These are phyloP conservation scores for Biscogniauxia mediterranea DNA, from an alignment of 2,329 filamentous ascomycete species.

Conservation along the genomic window DNA sequence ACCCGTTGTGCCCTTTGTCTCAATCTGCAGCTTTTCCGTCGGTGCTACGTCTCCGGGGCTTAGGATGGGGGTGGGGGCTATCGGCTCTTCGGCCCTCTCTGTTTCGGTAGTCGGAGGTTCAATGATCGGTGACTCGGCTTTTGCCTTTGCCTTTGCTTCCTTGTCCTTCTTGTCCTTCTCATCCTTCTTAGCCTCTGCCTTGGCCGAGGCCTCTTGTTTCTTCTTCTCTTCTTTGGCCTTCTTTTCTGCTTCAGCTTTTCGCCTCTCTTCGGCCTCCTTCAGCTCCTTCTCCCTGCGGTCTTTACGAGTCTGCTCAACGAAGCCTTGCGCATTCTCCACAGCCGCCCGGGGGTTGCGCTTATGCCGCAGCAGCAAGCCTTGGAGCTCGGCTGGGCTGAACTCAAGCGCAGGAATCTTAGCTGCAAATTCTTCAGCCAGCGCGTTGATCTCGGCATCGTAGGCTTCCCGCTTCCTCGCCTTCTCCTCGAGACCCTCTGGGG, in stretches of 20 bases:
- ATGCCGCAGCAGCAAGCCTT: slow-evolving; percentile 56
- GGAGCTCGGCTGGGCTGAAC: slow-evolving; percentile 61
- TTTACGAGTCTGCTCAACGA: slow-evolving; percentile 49
- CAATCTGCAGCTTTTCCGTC: background rate
- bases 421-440: slow-evolving; percentile 49
- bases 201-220: slow-evolving; percentile 47
- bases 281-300: slow-evolving; percentile 36
- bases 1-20: slow-evolving; percentile 3
- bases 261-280: slow-evolving; percentile 33
- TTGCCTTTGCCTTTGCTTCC: slow-evolving; percentile 1
- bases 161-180: slow-evolving; percentile 29
- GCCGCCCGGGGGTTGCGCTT: slow-evolving; percentile 52
- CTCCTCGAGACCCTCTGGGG: slow-evolving; percentile 25
- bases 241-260: slow-evolving; percentile 25
- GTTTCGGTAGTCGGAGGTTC: background rate
- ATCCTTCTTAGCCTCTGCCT: slow-evolving; percentile 41
- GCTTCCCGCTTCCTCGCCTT: slow-evolving; percentile 34
- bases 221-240: slow-evolving; percentile 32
- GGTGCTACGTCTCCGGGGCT: background rate
- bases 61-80: background rate
- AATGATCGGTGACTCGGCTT: background rate
- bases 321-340: slow-evolving; percentile 45
- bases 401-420: slow-evolving; percentile 50
- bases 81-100: background rate
- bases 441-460: slow-evolving; percentile 41